phyloP scores from a whole-genome alignment of 306 rosid genomes.

The Vigna radiata region DNA sequence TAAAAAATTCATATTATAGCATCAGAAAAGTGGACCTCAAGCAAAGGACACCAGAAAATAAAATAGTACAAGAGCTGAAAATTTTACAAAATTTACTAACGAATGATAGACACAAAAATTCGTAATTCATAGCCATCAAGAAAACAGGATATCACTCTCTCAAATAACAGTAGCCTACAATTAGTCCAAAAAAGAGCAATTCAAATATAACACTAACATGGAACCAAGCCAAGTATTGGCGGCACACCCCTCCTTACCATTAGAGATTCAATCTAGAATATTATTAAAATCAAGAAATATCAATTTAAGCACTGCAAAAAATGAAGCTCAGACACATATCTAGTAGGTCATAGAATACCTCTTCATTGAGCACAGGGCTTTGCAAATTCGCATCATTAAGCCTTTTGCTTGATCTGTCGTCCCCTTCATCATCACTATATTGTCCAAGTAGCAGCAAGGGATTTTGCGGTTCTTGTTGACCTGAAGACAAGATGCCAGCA shows the following conservation, averaged over 20 bases:
- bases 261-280: not conserved
- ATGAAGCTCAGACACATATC: slow-evolving; percentile 3
- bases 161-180: slow-evolving; percentile 5
- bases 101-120: not conserved
- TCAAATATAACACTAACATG: slow-evolving; percentile 2
- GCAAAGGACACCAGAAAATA: slow-evolving; percentile 23
- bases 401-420: slow-evolving; percentile 62
- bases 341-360: slow-evolving; percentile 54
- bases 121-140: not conserved
- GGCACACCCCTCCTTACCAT: slow-evolving; percentile 7
- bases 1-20: not conserved
- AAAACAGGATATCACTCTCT: not conserved
- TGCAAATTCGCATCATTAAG: slow-evolving; percentile 46
- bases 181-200: not conserved
- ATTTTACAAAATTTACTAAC: not conserved
- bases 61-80: not conserved
- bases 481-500: slow-evolving; percentile 67
- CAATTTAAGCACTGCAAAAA: slow-evolving; percentile 13
- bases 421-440: slow-evolving; percentile 88
- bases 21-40: slow-evolving; percentile 23
- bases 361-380: slow-evolving; percentile 57
- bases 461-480: slow-evolving; percentile 70
- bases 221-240: slow-evolving; percentile 2
- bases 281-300: slow-evolving; percentile 20
- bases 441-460: slow-evolving; percentile 93